Percentiles rank a stretch among this genome's conserved stretches.
Conservation (phyloP, 805 yeast species). For the Wickerhamiella domercqiae region DNA sequence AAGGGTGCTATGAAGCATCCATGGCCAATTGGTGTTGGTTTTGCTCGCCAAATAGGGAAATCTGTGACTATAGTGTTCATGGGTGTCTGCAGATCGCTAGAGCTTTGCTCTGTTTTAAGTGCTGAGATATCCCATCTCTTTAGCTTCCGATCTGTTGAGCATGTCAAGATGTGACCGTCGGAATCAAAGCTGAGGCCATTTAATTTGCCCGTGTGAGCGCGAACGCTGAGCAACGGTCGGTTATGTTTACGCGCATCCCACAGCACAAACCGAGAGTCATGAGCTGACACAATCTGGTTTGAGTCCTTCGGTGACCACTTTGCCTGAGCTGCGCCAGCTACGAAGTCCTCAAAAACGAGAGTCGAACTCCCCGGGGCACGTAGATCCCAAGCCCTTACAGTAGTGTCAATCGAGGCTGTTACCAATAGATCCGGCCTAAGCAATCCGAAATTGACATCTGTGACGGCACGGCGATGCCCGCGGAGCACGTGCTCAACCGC, state of each 20-base stretch:
- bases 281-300: conserved; percentile 69
- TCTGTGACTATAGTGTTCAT: conserved; percentile 42
- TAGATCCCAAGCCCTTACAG: conserved; percentile 81
- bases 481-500: conserved; percentile 83
- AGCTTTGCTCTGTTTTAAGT: too few relatives aligned
- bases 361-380: conserved; percentile 59
- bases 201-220: conserved; percentile 73
- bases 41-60: conserved; percentile 79
- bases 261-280: conserved; percentile 59
- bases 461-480: conserved; percentile 82
- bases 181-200: conserved; percentile 79
- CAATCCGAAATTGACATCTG: conserved; percentile 90
- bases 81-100: conserved; percentile 32
- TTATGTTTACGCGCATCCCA: conserved; percentile 88
- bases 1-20: conserved; percentile 84
- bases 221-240: conserved; percentile 47
- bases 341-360: conserved; percentile 79
- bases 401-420: conserved; percentile 86
- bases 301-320: conserved; percentile 78
- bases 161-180: conserved; percentile 51
- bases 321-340: conserved; percentile 88
- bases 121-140: conserved; percentile 59
- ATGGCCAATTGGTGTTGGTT: conserved; percentile 77
- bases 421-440: conserved; percentile 74
- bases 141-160: conserved; percentile 75